Evolutionary conservation across 2,329 filamentous ascomycete species (phyloP).

Genomic region (Penicillium crustosum): DNA sequence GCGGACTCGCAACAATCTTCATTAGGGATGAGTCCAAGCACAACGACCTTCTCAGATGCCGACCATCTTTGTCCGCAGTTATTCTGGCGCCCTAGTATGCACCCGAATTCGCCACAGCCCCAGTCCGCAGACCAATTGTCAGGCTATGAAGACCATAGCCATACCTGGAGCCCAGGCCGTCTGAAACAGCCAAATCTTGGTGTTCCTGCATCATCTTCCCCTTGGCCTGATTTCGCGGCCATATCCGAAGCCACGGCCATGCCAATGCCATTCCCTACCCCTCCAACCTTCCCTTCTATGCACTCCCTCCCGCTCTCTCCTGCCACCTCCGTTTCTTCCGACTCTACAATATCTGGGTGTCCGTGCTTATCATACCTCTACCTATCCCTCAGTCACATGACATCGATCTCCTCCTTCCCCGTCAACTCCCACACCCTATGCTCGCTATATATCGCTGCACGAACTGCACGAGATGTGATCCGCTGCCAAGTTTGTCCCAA

Average conservation of each 20-base stretch:
- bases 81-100: slow-evolving; percentile 14
- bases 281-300: slow-evolving; percentile 22
- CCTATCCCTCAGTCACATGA: slow-evolving; percentile 45
- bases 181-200: slow-evolving; percentile 24
- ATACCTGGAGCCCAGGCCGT: slow-evolving; percentile 26
- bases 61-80: slow-evolving; percentile 31
- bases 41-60: slow-evolving; percentile 23
- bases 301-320: slow-evolving; percentile 26
- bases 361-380: slow-evolving; percentile 46
- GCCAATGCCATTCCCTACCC: slow-evolving; percentile 23
- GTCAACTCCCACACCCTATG: slow-evolving; percentile 44
- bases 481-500: slow-evolving; percentile 45
- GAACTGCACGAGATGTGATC: slow-evolving; percentile 44
- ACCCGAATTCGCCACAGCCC: slow-evolving; percentile 8
- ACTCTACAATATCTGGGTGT: slow-evolving; percentile 29
- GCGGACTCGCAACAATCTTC: slow-evolving; percentile 22
- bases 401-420: slow-evolving; percentile 44
- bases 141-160: slow-evolving; percentile 27
- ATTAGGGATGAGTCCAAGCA: slow-evolving; percentile 17
- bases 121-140: slow-evolving; percentile 22
- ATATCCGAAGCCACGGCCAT: slow-evolving; percentile 34
- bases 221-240: slow-evolving; percentile 46
- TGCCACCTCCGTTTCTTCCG: slow-evolving; percentile 20
- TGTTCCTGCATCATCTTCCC: slow-evolving; percentile 32
- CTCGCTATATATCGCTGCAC: slow-evolving; percentile 45